A percentile compares a stretch with the other conserved stretches of the same genome.
These are phyloP conservation scores for Ceratobasidium sp. DNA, from an alignment of 1,284 basidiomycete genomes.

Conservation along the genomic window DNA sequence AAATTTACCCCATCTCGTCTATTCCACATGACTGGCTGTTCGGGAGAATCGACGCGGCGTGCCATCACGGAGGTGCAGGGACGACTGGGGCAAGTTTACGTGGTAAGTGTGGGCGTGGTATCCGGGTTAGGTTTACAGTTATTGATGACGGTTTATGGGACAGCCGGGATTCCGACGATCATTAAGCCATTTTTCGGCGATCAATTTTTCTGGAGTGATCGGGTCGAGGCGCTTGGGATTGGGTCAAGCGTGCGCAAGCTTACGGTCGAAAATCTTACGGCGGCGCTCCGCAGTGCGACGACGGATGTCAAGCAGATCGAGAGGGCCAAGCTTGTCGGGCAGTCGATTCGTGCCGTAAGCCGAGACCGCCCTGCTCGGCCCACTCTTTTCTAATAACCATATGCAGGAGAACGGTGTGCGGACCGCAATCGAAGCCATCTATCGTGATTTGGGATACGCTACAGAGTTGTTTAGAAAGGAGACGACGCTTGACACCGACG, in stretches of 20 bases:
- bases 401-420: constrained; percentile 84
- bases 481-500: constrained; percentile 6
- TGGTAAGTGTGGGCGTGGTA: constrained; percentile 59
- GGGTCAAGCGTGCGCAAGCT: constrained; percentile 86
- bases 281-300: constrained; percentile 81
- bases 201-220: constrained; percentile 96
- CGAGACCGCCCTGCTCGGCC: constrained; percentile 15
- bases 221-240: constrained; percentile 90
- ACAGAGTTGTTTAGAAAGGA: constrained; percentile 38
- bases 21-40: constrained; percentile 99
- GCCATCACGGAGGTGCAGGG: constrained; percentile 96
- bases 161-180: constrained; percentile 92
- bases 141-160: constrained; percentile 42
- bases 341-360: constrained; percentile 79
- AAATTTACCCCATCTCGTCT: constrained; percentile 84
- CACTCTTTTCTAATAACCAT: constrained; percentile 17
- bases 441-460: constrained; percentile 91
- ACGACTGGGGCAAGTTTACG: constrained; percentile 92
- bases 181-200: constrained; percentile 98
- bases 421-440: constrained; percentile 88
- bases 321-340: constrained; percentile 80
- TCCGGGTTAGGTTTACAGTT: constrained; percentile 38
- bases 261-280: constrained; percentile 75
- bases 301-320: constrained; percentile 86
- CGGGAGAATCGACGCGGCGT: constrained; percentile 89